A percentile compares a stretch with the other conserved stretches of the same genome.
These are phyloP conservation scores for Besnoitia besnoiti DNA, from an alignment of 169 alveolate species.

Conservation along the genomic window DNA sequence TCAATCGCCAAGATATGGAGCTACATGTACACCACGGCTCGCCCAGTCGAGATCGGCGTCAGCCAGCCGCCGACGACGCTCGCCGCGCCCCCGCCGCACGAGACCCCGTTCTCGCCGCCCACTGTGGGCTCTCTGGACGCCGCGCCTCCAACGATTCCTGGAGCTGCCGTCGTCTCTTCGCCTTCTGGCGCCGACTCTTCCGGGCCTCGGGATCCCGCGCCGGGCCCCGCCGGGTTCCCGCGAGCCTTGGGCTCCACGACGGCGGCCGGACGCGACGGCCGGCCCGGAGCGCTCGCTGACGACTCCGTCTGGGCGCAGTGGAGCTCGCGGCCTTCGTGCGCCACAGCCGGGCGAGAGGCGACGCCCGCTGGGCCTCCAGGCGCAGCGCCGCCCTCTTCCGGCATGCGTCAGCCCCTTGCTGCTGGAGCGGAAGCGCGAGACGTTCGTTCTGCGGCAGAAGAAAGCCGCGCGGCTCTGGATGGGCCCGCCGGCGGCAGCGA, in stretches of 20 bases:
- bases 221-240: no score
- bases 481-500: no score
- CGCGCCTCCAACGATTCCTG: conserved; percentile 19
- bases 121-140: conserved; percentile 29
- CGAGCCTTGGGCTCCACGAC: no score
- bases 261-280: background rate
- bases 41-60: conserved; percentile 33
- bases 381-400: no score
- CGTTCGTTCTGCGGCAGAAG: no score
- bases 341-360: no score
- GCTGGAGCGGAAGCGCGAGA: background rate
- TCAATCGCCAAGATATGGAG: conserved; percentile 18
- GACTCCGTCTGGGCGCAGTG: background rate
- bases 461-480: no score
- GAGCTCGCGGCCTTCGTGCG: no score
- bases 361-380: no score
- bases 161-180: background rate
- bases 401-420: no score
- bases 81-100: background rate
- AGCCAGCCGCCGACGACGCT: background rate
- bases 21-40: conserved; percentile 61
- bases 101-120: background rate
- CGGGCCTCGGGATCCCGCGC: background rate
- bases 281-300: background rate
- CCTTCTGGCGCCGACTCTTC: background rate